Percentiles rank a stretch among this genome's conserved stretches.
phyloP scores from a whole-genome alignment of 164 flowering plant species.

The Vitis cinerea region DNA sequence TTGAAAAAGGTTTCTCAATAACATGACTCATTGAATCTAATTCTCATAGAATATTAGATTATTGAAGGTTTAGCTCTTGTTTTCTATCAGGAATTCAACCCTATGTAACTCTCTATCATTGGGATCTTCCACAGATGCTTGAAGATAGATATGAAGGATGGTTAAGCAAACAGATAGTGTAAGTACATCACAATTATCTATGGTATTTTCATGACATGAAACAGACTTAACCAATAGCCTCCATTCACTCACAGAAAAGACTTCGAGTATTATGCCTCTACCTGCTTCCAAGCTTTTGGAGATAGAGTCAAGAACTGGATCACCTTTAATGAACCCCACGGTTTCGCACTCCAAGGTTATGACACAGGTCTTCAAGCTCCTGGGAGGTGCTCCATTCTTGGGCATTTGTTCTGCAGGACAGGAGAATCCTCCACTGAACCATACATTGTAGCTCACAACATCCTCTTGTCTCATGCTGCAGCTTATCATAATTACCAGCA shows the following conservation, averaged over 20 bases:
- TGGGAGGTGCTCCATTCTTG: constrained; percentile 77
- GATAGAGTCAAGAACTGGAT: constrained; percentile 89
- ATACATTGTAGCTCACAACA: constrained; percentile 80
- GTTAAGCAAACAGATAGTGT: constrained; percentile 64
- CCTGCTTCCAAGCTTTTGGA: constrained; percentile 82
- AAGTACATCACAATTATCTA: constrained; percentile 20
- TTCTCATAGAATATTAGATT: not conserved
- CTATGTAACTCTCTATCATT: constrained; percentile 78
- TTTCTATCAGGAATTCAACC: constrained; percentile 70
- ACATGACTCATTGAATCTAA: not conserved
- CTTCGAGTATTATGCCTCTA: constrained; percentile 61
- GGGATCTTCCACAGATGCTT: constrained; percentile 92
- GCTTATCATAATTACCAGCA: constrained; percentile 56
- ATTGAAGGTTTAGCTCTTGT: constrained; percentile 9
- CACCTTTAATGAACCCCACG: constrained; percentile 92
- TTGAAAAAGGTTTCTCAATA: constrained; percentile 55
- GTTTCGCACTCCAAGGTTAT: constrained; percentile 68
- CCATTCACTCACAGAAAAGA: constrained; percentile 53
- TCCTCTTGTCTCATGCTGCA: constrained; percentile 79
- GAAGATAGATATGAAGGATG: constrained; percentile 84
- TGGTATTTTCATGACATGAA: not conserved
- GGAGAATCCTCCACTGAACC: constrained; percentile 87
- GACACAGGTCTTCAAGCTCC: constrained; percentile 88
- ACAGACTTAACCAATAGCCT: not conserved
- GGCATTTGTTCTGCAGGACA: constrained; percentile 61